Base-by-base conservation (phyloP, 148 eudicot genomes). In the Spergularia bocconei region DNA sequence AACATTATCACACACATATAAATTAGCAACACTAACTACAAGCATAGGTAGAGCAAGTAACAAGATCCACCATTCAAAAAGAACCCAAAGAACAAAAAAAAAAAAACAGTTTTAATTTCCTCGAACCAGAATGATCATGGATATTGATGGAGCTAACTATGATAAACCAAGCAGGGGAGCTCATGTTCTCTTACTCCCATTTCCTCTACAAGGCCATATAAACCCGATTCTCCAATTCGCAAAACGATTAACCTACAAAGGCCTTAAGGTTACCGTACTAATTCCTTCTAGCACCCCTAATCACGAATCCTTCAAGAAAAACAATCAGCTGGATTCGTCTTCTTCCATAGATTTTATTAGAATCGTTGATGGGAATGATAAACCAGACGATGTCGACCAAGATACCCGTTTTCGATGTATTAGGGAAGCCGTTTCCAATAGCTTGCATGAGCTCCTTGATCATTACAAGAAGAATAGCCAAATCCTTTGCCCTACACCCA, bases 201-300 rank as follows among this genome's bases (percentile, higher is more conserved):
- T 75, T 62, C 84, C 89, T 44, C 64, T 74, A 39, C 95, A 86
- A 84, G 95, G 95, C 77, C 95, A 88, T 77, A 87, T 88, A 54
- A 88, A 90, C 73, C 95, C 95, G 0, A 82, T 85, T 77, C 80
- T 87, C 5, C 87, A 88, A 47, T 85, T 90, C 75, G 81, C 88
- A 5, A 86, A 88, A 61, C 83, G 80, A 14, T 79, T 90, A 11
- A 81, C 82, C 25, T 84, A 80, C 14, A 86, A 81, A 62, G 87
- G 86, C 73, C 78, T 90, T 13, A 74, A 75, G 33, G 82, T 87
- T 44, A 90, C 91, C 7, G 2, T 90, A 10, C 66, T 79, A 62
- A 74, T 74, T 41, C 69, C 74, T 13, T 55, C 75, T 0, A 75
- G 76, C 47, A 23, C 56, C 15, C 36, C 67, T 1, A 62, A 25